These are phyloP conservation scores for Leishmania martiniquensis DNA, from an alignment of 208 protist species.

Conservation along the genomic window DNA sequence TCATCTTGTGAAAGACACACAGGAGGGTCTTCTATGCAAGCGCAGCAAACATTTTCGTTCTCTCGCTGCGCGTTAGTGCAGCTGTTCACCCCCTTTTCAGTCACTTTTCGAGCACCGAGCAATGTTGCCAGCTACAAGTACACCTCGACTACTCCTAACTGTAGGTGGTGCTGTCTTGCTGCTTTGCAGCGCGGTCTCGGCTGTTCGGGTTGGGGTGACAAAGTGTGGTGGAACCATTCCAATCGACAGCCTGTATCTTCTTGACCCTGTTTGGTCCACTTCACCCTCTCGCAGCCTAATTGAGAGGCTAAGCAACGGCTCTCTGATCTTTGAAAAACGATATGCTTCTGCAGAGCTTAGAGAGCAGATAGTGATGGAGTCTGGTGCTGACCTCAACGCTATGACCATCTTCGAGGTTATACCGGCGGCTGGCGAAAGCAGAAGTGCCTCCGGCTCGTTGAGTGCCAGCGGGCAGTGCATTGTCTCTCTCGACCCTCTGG, in stretches of 20 bases:
- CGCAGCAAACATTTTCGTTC: background rate
- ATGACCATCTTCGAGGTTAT: slow-evolving; percentile 51
- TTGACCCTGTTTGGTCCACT: slow-evolving; percentile 52
- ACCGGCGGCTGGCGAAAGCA: background rate
- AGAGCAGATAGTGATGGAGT: slow-evolving; percentile 35
- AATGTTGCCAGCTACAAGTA: background rate
- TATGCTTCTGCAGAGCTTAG: background rate
- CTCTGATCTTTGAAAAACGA: slow-evolving; percentile 30
- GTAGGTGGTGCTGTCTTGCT: background rate
- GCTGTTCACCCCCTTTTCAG: background rate
- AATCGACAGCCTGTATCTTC: slow-evolving; percentile 59
- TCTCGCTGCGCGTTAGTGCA: background rate
- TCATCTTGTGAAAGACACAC: background rate
- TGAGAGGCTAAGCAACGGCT: slow-evolving; percentile 15
- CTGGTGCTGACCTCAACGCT: slow-evolving; percentile 34
- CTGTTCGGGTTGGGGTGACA: slow-evolving; percentile 30
- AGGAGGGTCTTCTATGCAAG: background rate
- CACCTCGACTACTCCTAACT: background rate
- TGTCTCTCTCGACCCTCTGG: slow-evolving; percentile 37
- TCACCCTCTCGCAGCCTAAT: slow-evolving; percentile 15
- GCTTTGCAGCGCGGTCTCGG: background rate
- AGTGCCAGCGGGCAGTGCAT: slow-evolving; percentile 16
- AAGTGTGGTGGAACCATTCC: slow-evolving; percentile 57
- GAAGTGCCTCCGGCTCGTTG: background rate
- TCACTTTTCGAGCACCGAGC: background rate